Base-by-base conservation (phyloP, 495 filamentous ascomycete species). In the Neurospora sp. region DNA sequence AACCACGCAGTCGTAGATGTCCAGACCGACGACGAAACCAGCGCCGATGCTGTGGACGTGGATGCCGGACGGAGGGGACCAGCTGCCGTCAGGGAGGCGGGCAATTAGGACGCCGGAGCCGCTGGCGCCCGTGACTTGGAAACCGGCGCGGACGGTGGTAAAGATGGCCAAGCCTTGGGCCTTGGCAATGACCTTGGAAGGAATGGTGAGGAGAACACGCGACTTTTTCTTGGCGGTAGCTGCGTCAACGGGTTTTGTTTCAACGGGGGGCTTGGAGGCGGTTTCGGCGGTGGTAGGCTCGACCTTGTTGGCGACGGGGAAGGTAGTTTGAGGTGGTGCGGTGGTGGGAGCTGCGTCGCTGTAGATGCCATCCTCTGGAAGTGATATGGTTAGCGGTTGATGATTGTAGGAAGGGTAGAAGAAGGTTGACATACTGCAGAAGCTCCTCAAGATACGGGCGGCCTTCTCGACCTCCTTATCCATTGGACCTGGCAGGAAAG, bases 391-490 rank as follows among this genome's bases (percentile, higher is more conserved):
- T 38, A 70, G 65, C 31, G 3, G 31, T 0, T 35, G 31, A 35
- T 0, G 31, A 35, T 35, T 31, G 31, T 35, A 0, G 0, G 31
- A 35, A 35, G 31, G 3, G 0, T 35, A 35, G 31, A 35, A 4
- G 31, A 0, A 35, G 31, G 31, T 0, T 31, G 3, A 35, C 2
- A 22, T 83, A 86, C 84, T 93, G 84, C 93, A 95, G 81, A 96
- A 96, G 74, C 88, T 91, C 75, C 88, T 87, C 70, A 96, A 76
- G 37, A 96, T 96, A 10, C 92, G 85, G 59, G 93, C 93, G 9
- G 92, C 92, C 82, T 96, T 95, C 74, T 96, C 92, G 81, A 89
- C 90, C 84, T 96, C 93, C 81, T 90, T 92, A 76, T 95, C 93
- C 71, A 96, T 82, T 1, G 89, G 88, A 72, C 90, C 89, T 16